A percentile compares a stretch with the other conserved stretches of the same genome.
Evolutionary conservation across 129 eudicot genomes (phyloP).

Genomic region (Lonicera japonica): DNA sequence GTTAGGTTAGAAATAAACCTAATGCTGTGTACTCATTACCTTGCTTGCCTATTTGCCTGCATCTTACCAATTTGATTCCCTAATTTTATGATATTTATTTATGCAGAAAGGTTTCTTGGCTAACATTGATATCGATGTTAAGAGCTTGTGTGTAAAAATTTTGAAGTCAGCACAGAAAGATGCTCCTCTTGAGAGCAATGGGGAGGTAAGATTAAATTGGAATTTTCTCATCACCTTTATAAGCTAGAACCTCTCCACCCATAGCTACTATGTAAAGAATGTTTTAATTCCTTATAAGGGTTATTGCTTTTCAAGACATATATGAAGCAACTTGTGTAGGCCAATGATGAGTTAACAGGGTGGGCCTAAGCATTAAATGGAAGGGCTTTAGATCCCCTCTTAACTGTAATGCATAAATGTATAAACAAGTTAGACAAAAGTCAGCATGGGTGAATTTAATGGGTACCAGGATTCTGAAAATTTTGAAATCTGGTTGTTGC

Average conservation of each 20-base stretch:
- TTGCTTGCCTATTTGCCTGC: conserved; percentile 2
- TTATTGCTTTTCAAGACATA: background rate
- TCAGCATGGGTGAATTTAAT: conserved; percentile 1
- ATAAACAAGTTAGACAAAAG: too few species aligned
- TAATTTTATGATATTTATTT: conserved; percentile 3
- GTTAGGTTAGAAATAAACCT: too few species aligned
- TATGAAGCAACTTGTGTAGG: background rate
- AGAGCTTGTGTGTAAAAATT: conserved; percentile 49
- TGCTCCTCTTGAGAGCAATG: conserved; percentile 24
- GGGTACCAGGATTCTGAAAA: background rate
- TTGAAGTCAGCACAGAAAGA: conserved; percentile 29
- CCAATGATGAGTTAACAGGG: background rate
- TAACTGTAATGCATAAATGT: too few species aligned
- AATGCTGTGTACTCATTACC: background rate
- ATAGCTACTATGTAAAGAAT: background rate
- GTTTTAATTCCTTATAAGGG: background rate
- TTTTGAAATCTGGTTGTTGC: conserved; percentile 23
- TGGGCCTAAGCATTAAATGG: too few species aligned
- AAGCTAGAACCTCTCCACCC: conserved; percentile 1
- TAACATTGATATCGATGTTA: conserved; percentile 34
- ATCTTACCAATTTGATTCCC: conserved; percentile 1
- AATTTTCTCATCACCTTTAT: background rate
- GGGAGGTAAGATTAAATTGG: conserved; percentile 35
- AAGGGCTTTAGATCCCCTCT: too few species aligned
- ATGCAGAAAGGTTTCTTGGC: conserved; percentile 42